These are phyloP conservation scores for Sugiyamaella floridensis DNA, from an alignment of 805 yeast species.

Conservation along the genomic window DNA sequence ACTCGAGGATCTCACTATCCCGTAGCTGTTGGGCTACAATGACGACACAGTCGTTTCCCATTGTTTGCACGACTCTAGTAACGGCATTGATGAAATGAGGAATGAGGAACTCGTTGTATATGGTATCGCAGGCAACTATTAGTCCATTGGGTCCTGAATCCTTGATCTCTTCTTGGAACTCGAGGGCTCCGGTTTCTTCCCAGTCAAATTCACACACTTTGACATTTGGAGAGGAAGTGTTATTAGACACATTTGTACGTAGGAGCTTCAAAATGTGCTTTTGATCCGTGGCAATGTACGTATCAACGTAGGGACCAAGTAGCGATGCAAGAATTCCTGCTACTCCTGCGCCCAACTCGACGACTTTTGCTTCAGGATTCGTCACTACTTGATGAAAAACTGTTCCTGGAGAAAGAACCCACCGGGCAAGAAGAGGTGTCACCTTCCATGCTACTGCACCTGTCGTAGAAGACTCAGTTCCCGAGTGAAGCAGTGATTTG, in stretches of 20 bases:
- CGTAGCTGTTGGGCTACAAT: slow-evolving; percentile 50
- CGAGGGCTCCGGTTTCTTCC: slow-evolving; percentile 44
- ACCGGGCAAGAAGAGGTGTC: slow-evolving; percentile 43
- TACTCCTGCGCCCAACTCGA: slow-evolving; percentile 61
- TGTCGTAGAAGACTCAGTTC: slow-evolving; percentile 36
- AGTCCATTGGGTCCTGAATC: slow-evolving; percentile 28
- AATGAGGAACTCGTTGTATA: slow-evolving; percentile 56
- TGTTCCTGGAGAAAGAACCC: slow-evolving; percentile 37
- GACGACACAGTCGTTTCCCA: slow-evolving; percentile 30
- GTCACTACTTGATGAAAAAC: slow-evolving; percentile 4
- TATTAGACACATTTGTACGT: slow-evolving; percentile 39
- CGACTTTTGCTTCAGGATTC: slow-evolving; percentile 25
- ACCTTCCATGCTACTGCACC: slow-evolving; percentile 62
- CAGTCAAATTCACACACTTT: slow-evolving; percentile 55
- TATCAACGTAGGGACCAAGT: slow-evolving; percentile 31
- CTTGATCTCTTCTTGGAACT: slow-evolving; percentile 16
- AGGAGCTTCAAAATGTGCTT: slow-evolving; percentile 45
- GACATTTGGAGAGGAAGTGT: slow-evolving; percentile 18
- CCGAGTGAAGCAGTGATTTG: slow-evolving; percentile 14
- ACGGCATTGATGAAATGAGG: slow-evolving; percentile 43
- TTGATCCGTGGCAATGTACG: slow-evolving; percentile 55
- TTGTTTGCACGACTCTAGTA: slow-evolving; percentile 25
- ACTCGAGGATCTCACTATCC: slow-evolving; percentile 43
- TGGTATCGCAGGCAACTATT: slow-evolving; percentile 57
- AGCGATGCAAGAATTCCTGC: slow-evolving; percentile 45